These are phyloP conservation scores for Penicillium frequentans DNA, from an alignment of 2,329 filamentous ascomycete species.

Conservation along the genomic window DNA sequence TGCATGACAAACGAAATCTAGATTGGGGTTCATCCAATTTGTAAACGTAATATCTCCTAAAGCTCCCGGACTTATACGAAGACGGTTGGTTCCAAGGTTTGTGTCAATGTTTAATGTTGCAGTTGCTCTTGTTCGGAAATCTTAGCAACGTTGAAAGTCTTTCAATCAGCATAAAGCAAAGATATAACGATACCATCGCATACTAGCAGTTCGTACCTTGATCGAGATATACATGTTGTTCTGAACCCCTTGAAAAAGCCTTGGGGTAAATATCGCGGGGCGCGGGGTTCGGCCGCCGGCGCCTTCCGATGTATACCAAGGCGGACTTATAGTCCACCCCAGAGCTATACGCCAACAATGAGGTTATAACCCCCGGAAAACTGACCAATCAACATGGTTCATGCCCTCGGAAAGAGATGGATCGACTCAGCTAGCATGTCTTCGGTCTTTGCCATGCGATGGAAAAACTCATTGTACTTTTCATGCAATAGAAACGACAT, in stretches of 20 bases:
- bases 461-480: too few species aligned
- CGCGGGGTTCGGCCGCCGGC: neutral
- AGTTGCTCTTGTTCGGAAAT: too few species aligned
- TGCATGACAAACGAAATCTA: neutral
- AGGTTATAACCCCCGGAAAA: neutral
- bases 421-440: too few species aligned
- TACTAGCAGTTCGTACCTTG: neutral
- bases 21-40: neutral
- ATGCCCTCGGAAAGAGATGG: neutral
- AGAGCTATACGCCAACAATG: neutral
- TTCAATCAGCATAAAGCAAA: neutral
- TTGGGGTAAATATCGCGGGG: too few species aligned
- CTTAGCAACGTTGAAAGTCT: neutral
- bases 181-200: neutral
- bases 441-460: too few species aligned
- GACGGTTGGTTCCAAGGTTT: too few species aligned
- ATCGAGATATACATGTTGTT: neutral
- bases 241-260: too few species aligned
- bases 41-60: neutral
- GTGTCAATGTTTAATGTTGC: too few species aligned
- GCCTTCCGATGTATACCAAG: too few species aligned
- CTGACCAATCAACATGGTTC: neutral
- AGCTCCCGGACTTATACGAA: neutral
- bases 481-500: too few species aligned
- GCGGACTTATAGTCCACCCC: neutral